Evolutionary conservation across 371 early-diverging fungal species (phyloP).

Genomic region (Nosema muscidifuracis): DNA sequence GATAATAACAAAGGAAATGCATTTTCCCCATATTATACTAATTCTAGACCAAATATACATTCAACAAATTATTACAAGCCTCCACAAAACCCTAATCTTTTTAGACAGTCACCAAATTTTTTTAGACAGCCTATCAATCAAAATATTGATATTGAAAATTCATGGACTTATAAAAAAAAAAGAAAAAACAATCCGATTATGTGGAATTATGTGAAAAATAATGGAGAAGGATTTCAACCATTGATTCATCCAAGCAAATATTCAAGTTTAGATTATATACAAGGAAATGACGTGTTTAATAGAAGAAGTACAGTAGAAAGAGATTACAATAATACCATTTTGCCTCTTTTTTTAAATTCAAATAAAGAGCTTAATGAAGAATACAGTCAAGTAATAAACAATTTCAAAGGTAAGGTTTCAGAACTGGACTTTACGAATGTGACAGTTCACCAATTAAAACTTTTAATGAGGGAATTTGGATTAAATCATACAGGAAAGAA

Average conservation of each 20-base stretch:
- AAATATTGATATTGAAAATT: conserved; percentile 25
- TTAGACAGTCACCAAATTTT: neutral
- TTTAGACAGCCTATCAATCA: too few relatives aligned
- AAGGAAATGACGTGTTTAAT: conserved; percentile 29
- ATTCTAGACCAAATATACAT: neutral
- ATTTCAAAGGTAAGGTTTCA: conserved; percentile 39
- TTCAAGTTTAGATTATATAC: conserved; percentile 34
- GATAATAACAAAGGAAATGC: too few relatives aligned
- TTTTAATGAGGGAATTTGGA: conserved; percentile 62
- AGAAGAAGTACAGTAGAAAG: conserved; percentile 55
- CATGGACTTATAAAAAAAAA: conserved; percentile 61
- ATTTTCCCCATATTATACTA: neutral
- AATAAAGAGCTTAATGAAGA: conserved; percentile 42
- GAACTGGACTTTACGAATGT: conserved; percentile 54
- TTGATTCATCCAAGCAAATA: conserved; percentile 51
- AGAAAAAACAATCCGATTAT: conserved; percentile 50
- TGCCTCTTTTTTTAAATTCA: conserved; percentile 58
- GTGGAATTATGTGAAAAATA: conserved; percentile 46
- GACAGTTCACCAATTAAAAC: conserved; percentile 61
- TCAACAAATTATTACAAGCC: neutral
- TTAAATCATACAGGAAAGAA: conserved; percentile 61
- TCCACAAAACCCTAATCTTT: neutral
- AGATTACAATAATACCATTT: conserved; percentile 49
- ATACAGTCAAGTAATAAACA: conserved; percentile 43
- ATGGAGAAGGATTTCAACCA: conserved; percentile 11